A percentile compares a stretch with the other conserved stretches of the same genome.
These are phyloP conservation scores for Akanthomyces muscarius DNA, from an alignment of 2,329 filamentous ascomycete species.

Conservation along the genomic window DNA sequence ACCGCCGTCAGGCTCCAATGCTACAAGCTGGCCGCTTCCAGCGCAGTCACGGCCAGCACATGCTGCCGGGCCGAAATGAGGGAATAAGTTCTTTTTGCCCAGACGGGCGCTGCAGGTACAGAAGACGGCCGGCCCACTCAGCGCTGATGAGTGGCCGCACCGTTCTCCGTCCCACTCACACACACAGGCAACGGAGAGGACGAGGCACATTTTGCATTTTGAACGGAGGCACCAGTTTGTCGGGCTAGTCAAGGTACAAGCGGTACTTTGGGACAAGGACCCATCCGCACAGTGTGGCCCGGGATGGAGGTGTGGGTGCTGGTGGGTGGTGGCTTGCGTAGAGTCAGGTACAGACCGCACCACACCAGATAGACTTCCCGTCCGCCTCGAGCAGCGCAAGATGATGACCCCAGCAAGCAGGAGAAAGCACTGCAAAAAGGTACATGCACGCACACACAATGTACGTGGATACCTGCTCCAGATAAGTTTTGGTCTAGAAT, in stretches of 20 bases:
- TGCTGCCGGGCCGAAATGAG: neutral
- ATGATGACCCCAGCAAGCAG: neutral
- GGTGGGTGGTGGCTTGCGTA: slow-evolving; percentile 8
- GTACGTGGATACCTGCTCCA: slow-evolving; percentile 4
- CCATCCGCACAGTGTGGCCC: slow-evolving; percentile 14
- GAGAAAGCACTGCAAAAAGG: neutral
- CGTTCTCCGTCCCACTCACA: slow-evolving; percentile 12
- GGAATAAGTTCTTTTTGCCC: neutral
- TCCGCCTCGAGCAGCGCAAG: neutral
- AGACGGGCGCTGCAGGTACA: slow-evolving; percentile 6
- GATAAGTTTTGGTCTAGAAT: slow-evolving; percentile 12
- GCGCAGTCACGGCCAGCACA: neutral
- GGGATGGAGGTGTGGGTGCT: slow-evolving; percentile 8
- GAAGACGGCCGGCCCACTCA: neutral
- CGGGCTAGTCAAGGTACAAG: slow-evolving; percentile 15
- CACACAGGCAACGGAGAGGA: neutral
- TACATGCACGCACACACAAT: neutral
- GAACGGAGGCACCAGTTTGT: neutral
- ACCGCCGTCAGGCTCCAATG: neutral
- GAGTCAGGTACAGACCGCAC: slow-evolving; percentile 14
- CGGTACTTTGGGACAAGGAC: neutral
- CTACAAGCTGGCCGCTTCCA: neutral
- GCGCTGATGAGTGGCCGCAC: neutral
- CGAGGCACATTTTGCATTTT: slow-evolving; percentile 1
- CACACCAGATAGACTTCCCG: slow-evolving; percentile 14